Evolutionary conservation across 768 basidiomycete species (phyloP).

Genomic region (Amanita fuliginea): DNA sequence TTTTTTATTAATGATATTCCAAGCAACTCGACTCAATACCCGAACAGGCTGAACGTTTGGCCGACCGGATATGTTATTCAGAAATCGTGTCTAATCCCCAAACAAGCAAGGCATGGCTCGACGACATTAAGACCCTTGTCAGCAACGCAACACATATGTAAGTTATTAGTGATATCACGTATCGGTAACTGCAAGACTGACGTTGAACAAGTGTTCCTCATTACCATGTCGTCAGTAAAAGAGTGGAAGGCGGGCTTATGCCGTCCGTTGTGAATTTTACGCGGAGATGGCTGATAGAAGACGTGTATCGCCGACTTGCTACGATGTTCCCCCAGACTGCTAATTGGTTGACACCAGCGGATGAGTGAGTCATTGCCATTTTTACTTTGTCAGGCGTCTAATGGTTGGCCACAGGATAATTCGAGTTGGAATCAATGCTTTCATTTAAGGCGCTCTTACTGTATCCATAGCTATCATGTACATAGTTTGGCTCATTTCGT

Average conservation of each 20-base stretch:
- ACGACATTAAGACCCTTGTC: slow-evolving; percentile 30
- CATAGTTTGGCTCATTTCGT: too few relatives aligned
- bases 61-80: slow-evolving; percentile 37
- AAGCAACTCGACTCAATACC: background rate
- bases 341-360: slow-evolving; percentile 45
- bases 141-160: slow-evolving; percentile 46
- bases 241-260: slow-evolving; percentile 20
- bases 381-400: background rate
- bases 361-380: slow-evolving; percentile 30
- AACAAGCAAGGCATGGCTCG: slow-evolving; percentile 19
- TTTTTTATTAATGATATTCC: too few relatives aligned
- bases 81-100: slow-evolving; percentile 30
- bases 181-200: background rate
- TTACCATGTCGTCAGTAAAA: slow-evolving; percentile 41
- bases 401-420: slow-evolving; percentile 29
- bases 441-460: slow-evolving; percentile 22
- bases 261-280: slow-evolving; percentile 27
- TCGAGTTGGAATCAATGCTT: slow-evolving; percentile 45
- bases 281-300: slow-evolving; percentile 44
- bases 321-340: slow-evolving; percentile 55
- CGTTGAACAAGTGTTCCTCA: slow-evolving; percentile 37
- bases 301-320: slow-evolving; percentile 51
- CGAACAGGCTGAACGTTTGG: slow-evolving; percentile 29
- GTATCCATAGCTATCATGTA: background rate
- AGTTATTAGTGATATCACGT: slow-evolving; percentile 11